Base-by-base conservation (phyloP, 1,139 yeast species). In the Lodderomyces parapsilosis region DNA sequence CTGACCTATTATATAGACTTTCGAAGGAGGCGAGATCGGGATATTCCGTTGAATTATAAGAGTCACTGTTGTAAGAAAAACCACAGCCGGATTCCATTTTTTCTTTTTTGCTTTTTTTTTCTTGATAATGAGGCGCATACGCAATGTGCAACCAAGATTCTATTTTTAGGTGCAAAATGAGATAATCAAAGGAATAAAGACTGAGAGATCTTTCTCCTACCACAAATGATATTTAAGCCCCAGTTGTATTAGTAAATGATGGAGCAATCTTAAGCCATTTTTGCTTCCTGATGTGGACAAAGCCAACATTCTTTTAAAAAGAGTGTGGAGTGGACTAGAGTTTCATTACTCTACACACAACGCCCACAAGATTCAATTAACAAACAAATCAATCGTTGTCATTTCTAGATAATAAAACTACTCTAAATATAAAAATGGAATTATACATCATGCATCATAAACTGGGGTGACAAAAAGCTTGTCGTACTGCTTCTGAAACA, bases 361-460 rank as follows among this genome's bases (percentile, higher is more conserved):
- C n/a, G n/a, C n/a, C n/a, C n/a, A n/a, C n/a, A n/a, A n/a, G n/a
- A n/a, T n/a, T n/a, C n/a, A n/a, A n/a, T n/a, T n/a, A n/a, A n/a
- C n/a, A n/a, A n/a, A n/a, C n/a, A n/a, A 27, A 27, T 27, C 31
- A 27, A 27, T 27, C 31, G 31, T 27, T 27, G 17, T n/a, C 15
- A 27, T 27, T 27, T 27, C 31, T 27, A 27, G 13, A 27, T 27
- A 27, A 13, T 27, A 27, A 27, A 27, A 13, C 19, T 30, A 30
- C 33, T 30, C 33, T 15, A 30, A 15, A 30, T 8, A 30, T 14
- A 30, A 30, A 30, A 17, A 30, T 13, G n/a, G 33, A 30, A 30
- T 15, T 30, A 30, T 30, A 30, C 33, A 7, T 30, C 33, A 30
- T 30, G 33, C 33, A 30, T 30, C 33, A 30, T 30, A 4, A 27